Percentiles rank a stretch among this genome's conserved stretches.
phyloP scores from a whole-genome alignment of 1,139 yeast genomes.

The Schizosaccharomyces versatilis region DNA sequence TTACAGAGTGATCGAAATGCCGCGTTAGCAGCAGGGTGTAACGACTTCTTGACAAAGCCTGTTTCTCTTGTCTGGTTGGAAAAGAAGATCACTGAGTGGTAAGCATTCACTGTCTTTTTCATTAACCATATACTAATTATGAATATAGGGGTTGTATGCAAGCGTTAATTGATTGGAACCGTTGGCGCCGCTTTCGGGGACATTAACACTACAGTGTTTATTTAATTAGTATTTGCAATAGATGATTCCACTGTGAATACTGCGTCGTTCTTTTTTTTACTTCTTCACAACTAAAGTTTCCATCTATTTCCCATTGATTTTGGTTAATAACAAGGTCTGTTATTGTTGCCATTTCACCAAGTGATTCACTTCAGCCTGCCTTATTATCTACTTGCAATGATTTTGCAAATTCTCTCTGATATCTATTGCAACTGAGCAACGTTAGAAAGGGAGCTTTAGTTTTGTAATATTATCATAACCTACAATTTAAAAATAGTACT shows the following conservation, averaged over 20 bases:
- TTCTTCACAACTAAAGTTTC: neutral
- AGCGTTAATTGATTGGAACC: constrained; percentile 86
- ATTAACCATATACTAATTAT: constrained; percentile 3
- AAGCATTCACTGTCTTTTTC: constrained; percentile 18
- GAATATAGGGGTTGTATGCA: constrained; percentile 43
- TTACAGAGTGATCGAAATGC: constrained; percentile 71
- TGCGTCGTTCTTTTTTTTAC: neutral
- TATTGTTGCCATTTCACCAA: too few species aligned
- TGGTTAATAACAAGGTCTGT: too few species aligned
- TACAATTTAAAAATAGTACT: too few species aligned
- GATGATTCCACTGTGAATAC: neutral
- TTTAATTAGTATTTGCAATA: neutral
- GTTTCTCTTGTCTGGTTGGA: constrained; percentile 87
- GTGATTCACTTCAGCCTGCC: too few species aligned
- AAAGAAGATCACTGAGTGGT: constrained; percentile 84
- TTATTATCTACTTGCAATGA: too few species aligned
- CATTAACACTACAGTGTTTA: constrained; percentile 21
- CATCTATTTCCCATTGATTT: neutral
- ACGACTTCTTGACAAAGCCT: constrained; percentile 90
- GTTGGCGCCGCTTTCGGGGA: constrained; percentile 50
- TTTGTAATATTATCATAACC: too few species aligned
- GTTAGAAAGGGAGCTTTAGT: too few species aligned
- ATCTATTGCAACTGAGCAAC: too few species aligned
- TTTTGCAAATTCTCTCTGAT: too few species aligned
- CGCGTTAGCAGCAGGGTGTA: constrained; percentile 91